These are phyloP conservation scores for Candida berthetii DNA, from an alignment of 805 yeast species.

Conservation along the genomic window DNA sequence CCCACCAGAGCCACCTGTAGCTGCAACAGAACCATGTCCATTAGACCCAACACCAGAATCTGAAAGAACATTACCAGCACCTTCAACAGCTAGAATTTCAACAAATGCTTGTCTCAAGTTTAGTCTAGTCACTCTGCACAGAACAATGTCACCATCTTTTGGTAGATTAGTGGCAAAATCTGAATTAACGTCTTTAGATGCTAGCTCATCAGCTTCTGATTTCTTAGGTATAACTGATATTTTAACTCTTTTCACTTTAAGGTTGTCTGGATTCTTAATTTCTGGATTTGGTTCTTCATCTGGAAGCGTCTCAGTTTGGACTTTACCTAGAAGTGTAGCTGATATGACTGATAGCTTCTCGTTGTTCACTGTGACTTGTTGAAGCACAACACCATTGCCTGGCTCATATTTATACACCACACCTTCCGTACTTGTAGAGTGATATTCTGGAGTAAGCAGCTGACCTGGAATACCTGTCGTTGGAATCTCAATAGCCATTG, in stretches of 20 bases:
- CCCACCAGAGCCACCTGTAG: slow-evolving; percentile 55
- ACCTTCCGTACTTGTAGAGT: slow-evolving; percentile 25
- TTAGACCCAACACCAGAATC: slow-evolving; percentile 67
- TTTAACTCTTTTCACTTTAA: slow-evolving; percentile 14
- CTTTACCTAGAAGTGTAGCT: slow-evolving; percentile 61
- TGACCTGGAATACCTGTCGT: slow-evolving; percentile 75
- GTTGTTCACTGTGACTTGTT: slow-evolving; percentile 35
- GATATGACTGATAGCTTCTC: slow-evolving; percentile 35
- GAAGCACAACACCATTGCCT: slow-evolving; percentile 60
- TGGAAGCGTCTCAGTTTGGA: slow-evolving; percentile 22
- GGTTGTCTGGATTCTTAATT: slow-evolving; percentile 3
- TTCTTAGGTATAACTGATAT: slow-evolving; percentile 23
- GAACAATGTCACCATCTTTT: slow-evolving; percentile 75
- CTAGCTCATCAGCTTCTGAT: slow-evolving; percentile 7
- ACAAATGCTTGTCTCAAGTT: slow-evolving; percentile 66
- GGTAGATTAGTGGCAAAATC: slow-evolving; percentile 54
- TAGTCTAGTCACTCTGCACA: slow-evolving; percentile 67
- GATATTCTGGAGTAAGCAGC: slow-evolving; percentile 54
- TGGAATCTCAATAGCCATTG: slow-evolving; percentile 28
- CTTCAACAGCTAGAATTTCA: slow-evolving; percentile 69
- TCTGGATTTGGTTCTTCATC: slow-evolving; percentile 4
- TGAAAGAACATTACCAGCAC: slow-evolving; percentile 45
- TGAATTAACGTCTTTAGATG: slow-evolving; percentile 10
- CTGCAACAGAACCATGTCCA: slow-evolving; percentile 31
- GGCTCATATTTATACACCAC: slow-evolving; percentile 40